Evolutionary conservation across 164 flowering plant genomes (phyloP).

Genomic region (Dillenia turbinata): DNA sequence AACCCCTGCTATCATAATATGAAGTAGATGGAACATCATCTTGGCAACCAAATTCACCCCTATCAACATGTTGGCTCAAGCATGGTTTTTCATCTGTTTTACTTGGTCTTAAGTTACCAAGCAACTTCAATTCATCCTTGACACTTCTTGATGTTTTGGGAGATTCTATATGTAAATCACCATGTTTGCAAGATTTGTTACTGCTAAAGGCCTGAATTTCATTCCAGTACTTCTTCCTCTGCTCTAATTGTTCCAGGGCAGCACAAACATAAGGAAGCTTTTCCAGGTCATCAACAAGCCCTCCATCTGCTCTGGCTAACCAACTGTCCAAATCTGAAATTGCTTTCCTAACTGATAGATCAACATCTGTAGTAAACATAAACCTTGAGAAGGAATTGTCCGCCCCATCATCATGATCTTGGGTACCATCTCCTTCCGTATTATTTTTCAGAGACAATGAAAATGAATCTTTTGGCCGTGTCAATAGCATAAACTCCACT

Average conservation of each 20-base stretch:
- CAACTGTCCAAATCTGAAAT: slow-evolving; percentile 75
- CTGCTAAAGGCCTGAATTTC: slow-evolving; percentile 27
- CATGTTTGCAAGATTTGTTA: slow-evolving; percentile 16
- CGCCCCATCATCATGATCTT: slow-evolving; percentile 11
- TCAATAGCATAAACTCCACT: slow-evolving; percentile 67
- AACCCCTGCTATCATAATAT: slow-evolving; percentile 32
- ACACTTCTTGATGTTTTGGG: slow-evolving; percentile 7
- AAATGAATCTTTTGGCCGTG: slow-evolving; percentile 71
- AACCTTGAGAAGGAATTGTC: slow-evolving; percentile 74
- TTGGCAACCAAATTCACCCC: slow-evolving; percentile 26
- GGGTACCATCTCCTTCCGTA: slow-evolving; percentile 11
- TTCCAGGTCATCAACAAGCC: slow-evolving; percentile 86
- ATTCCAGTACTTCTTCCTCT: slow-evolving; percentile 75
- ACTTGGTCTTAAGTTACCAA: slow-evolving; percentile 6
- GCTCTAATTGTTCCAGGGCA: slow-evolving; percentile 72
- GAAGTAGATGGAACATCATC: slow-evolving; percentile 31
- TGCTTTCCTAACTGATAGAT: slow-evolving; percentile 74
- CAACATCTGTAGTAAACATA: slow-evolving; percentile 72
- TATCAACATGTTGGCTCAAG: slow-evolving; percentile 22
- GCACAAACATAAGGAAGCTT: slow-evolving; percentile 94
- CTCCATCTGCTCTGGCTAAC: slow-evolving; percentile 83
- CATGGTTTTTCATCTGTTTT: slow-evolving; percentile 21
- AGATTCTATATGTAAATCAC: slow-evolving; percentile 10
- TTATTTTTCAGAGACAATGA: slow-evolving; percentile 41
- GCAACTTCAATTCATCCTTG: slow-evolving; percentile 15